These are phyloP conservation scores for Eimeria maxima DNA, from an alignment of 169 alveolate genomes.

Conservation along the genomic window DNA sequence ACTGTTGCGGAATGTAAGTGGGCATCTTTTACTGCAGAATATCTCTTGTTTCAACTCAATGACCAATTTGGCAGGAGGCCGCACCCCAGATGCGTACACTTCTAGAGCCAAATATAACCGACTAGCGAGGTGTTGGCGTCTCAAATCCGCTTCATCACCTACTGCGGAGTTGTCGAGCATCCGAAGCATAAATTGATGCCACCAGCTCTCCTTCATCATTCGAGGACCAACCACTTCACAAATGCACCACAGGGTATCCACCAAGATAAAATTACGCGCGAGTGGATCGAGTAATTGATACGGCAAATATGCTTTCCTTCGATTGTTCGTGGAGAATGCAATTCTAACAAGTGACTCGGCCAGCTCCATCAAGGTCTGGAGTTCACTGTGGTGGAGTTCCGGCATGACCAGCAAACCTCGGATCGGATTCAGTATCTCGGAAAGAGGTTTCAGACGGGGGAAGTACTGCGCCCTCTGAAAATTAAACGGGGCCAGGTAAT, in stretches of 20 bases:
- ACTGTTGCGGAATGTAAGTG: background rate
- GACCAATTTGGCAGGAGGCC: background rate
- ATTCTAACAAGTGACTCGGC: background rate
- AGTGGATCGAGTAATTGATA: background rate
- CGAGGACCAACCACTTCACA: slow-evolving; percentile 17
- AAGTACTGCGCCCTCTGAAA: background rate
- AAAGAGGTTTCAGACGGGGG: background rate
- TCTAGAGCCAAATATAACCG: background rate
- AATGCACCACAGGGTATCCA: slow-evolving; percentile 36
- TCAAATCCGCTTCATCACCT: background rate
- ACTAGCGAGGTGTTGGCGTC: background rate
- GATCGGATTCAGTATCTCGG: background rate
- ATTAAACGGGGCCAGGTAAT: background rate
- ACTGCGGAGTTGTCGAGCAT: background rate
- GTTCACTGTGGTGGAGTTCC: background rate
- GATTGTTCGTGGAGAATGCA: background rate
- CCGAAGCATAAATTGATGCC: background rate
- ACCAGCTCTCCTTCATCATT: slow-evolving; percentile 2
- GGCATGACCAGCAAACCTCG: background rate
- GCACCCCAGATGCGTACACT: background rate
- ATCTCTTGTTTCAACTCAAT: slow-evolving; percentile 7
- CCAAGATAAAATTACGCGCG: slow-evolving; percentile 12
- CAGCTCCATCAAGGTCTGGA: background rate
- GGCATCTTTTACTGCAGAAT: background rate
- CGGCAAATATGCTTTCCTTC: background rate